These are phyloP conservation scores for Globisporangium takayamanum DNA, from an alignment of 352 stramenopile genomes.

Conservation along the genomic window DNA sequence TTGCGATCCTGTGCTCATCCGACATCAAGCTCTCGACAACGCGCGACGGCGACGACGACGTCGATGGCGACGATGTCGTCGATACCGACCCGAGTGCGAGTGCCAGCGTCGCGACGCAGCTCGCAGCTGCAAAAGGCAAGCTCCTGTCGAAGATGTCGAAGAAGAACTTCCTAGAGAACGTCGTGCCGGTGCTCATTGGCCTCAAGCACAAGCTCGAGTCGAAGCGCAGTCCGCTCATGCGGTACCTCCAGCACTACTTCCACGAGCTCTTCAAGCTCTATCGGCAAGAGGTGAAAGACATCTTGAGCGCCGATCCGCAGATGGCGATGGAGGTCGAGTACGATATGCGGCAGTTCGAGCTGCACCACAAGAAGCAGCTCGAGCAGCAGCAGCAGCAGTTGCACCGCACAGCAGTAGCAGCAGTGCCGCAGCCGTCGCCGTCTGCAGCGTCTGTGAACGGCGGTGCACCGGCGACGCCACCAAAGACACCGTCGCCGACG, in stretches of 20 bases:
- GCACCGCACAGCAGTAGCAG: neutral
- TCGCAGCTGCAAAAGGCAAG: conserved; percentile 89
- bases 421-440: neutral
- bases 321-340: conserved; percentile 96
- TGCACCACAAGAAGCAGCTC: conserved; percentile 49
- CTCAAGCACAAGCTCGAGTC: conserved; percentile 94
- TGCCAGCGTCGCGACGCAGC: conserved; percentile 45
- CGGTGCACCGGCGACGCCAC: conserved; percentile 2
- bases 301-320: conserved; percentile 90
- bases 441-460: neutral
- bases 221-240: conserved; percentile 91
- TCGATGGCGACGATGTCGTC: conserved; percentile 58
- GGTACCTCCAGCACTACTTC: conserved; percentile 93
- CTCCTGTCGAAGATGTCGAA: conserved; percentile 94
- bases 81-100: conserved; percentile 48
- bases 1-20: conserved; percentile 79
- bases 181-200: conserved; percentile 94
- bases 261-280: conserved; percentile 92
- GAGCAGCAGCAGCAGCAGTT: conserved; percentile 31
- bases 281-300: conserved; percentile 91
- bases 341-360: conserved; percentile 83
- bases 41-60: conserved; percentile 50
- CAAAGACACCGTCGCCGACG: conserved; percentile 24
- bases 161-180: conserved; percentile 96
- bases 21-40: conserved; percentile 79